Conservation (phyloP, 2,329 filamentous ascomycete species). For the Fusarium pseudocircinatum region DNA sequence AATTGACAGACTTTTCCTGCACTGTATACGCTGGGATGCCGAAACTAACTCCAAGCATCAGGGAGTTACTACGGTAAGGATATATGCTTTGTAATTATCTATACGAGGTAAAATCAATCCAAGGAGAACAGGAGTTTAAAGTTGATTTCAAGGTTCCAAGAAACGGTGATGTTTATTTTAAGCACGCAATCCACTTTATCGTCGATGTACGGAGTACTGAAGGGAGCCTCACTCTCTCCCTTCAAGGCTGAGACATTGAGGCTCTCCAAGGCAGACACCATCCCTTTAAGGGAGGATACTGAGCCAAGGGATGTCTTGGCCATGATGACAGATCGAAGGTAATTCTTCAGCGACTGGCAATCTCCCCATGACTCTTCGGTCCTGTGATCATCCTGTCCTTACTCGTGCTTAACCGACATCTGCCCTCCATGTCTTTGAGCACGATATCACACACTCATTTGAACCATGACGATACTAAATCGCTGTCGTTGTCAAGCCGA, state of each 20-base stretch:
- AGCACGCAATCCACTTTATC: neutral
- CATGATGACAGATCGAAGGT: neutral
- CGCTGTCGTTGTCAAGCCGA: neutral
- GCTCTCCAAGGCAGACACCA: neutral
- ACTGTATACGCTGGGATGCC: neutral
- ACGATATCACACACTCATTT: neutral
- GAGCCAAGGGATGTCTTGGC: neutral
- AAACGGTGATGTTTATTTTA: neutral
- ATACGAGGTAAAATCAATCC: neutral
- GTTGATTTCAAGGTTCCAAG: neutral
- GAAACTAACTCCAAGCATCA: neutral
- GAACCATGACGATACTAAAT: neutral
- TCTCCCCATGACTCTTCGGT: neutral
- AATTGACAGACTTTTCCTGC: neutral
- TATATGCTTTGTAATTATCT: neutral
- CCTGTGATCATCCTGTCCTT: neutral
- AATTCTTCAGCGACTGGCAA: neutral
- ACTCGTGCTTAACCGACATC: neutral
- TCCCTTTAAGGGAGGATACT: conserved; percentile 5
- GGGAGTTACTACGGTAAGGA: too few species aligned
- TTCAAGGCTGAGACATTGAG: neutral
- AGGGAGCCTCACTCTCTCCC: neutral
- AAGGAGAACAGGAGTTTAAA: neutral
- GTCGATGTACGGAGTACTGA: neutral
- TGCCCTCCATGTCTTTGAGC: conserved; percentile 3